phyloP scores from a whole-genome alignment of 1,284 basidiomycete genomes.

The Tilletia caries region DNA sequence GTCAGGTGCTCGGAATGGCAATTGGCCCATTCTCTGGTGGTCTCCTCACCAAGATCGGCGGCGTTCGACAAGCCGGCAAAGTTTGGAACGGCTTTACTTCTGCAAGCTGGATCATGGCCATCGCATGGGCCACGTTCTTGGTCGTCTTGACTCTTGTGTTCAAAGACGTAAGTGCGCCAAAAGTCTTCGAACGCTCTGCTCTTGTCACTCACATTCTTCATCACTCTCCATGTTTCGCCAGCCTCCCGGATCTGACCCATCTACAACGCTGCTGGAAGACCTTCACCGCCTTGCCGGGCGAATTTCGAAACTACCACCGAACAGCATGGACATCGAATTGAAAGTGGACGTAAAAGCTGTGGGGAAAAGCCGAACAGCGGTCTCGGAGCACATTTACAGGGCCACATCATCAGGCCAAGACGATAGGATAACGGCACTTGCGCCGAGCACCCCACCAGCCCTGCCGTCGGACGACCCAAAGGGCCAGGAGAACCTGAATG shows the following conservation, averaged over 20 bases:
- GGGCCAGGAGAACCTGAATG: background rate
- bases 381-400: no score
- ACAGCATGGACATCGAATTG: background rate
- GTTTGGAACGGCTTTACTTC: slow-evolving; percentile 35
- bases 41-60: slow-evolving; percentile 24
- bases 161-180: background rate
- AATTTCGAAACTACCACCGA: background rate
- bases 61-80: slow-evolving; percentile 24
- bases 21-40: slow-evolving; percentile 31
- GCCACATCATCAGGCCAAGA: no score
- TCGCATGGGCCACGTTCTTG: slow-evolving; percentile 26
- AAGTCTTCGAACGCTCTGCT: no score
- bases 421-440: no score
- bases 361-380: no score
- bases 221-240: background rate
- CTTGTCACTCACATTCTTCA: no score
- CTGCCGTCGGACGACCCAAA: background rate
- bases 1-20: slow-evolving; percentile 32
- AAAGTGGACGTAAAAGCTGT: background rate
- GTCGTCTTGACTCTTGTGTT: slow-evolving; percentile 21
- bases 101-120: slow-evolving; percentile 32
- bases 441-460: background rate
- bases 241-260: slow-evolving; percentile 6
- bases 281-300: background rate
- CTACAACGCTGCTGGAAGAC: background rate